These are phyloP conservation scores for Dispira simplex DNA, from an alignment of 192 early-diverging fungal species.

Conservation along the genomic window DNA sequence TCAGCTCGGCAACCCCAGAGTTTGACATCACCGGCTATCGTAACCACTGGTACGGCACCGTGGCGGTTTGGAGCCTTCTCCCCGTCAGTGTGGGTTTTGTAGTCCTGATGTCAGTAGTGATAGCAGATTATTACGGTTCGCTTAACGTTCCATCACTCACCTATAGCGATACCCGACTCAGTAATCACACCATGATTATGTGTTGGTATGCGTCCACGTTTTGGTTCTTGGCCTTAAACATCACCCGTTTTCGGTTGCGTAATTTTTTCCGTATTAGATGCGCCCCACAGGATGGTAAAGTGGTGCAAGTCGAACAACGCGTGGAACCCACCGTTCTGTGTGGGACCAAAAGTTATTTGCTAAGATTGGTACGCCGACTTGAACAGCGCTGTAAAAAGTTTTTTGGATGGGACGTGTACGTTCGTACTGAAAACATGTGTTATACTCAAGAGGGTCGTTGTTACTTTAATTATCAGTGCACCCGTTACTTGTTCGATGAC, in stretches of 20 bases:
- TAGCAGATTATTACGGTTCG: constrained; percentile 7
- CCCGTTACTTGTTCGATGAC: constrained; percentile 43
- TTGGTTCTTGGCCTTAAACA: constrained; percentile 20
- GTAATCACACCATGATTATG: not conserved
- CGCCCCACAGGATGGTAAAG: constrained; percentile 21
- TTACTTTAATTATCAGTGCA: constrained; percentile 47
- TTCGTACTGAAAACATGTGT: constrained; percentile 18
- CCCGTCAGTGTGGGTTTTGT: constrained; percentile 22
- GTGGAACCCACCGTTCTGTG: constrained; percentile 19
- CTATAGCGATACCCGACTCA: not conserved
- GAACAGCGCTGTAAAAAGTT: constrained; percentile 13
- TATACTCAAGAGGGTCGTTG: constrained; percentile 23
- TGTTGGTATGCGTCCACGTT: constrained; percentile 9
- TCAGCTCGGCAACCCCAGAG: constrained; percentile 1
- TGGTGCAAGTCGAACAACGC: constrained; percentile 32
- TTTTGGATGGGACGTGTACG: constrained; percentile 17
- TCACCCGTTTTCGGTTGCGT: constrained; percentile 23
- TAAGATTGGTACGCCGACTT: constrained; percentile 13
- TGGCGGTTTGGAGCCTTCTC: constrained; percentile 20
- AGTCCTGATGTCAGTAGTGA: constrained; percentile 21
- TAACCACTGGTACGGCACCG: constrained; percentile 23
- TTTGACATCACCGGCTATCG: constrained; percentile 28
- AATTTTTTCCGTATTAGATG: constrained; percentile 37
- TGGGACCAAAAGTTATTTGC: constrained; percentile 15
- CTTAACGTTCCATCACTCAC: not conserved